Conservation (phyloP, 306 rosid genomes). For the Prunus dulcis region DNA sequence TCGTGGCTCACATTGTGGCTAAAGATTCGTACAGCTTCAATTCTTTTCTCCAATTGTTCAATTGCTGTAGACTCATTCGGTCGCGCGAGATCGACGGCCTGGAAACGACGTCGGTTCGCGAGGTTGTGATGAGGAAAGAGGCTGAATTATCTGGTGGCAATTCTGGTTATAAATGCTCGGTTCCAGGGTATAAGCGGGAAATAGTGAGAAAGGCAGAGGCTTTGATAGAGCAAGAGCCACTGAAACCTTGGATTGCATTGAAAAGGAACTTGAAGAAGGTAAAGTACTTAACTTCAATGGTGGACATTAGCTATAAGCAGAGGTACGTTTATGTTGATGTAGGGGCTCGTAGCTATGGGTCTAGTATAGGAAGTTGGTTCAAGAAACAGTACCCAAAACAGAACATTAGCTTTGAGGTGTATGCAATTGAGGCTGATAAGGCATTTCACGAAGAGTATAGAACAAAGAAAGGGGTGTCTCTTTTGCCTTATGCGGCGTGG, state of each 20-base stretch:
- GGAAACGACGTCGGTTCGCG: constrained; percentile 34
- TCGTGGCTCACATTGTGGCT: constrained; percentile 39
- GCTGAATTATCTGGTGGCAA: neutral
- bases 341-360: constrained; percentile 51
- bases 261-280: constrained; percentile 43
- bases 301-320: constrained; percentile 48
- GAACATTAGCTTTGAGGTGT: constrained; percentile 45
- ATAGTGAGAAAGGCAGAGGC: constrained; percentile 37
- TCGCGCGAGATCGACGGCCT: constrained; percentile 38
- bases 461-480: constrained; percentile 28
- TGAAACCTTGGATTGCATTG: constrained; percentile 45
- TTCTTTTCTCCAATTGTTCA: constrained; percentile 51
- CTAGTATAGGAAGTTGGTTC: constrained; percentile 62
- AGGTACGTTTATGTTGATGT: constrained; percentile 53
- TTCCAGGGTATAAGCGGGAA: constrained; percentile 37
- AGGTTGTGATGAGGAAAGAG: constrained; percentile 46
- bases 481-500: constrained; percentile 67
- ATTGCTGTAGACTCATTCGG: constrained; percentile 39
- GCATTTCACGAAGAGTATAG: constrained; percentile 47
- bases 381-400: constrained; percentile 60
- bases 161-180: constrained; percentile 24
- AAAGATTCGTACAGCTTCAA: constrained; percentile 46
- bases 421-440: constrained; percentile 57
- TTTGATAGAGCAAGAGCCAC: constrained; percentile 40
- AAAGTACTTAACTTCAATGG: constrained; percentile 52